Conservation (phyloP, 345 rosid species). For the Gossypium anomalum region DNA sequence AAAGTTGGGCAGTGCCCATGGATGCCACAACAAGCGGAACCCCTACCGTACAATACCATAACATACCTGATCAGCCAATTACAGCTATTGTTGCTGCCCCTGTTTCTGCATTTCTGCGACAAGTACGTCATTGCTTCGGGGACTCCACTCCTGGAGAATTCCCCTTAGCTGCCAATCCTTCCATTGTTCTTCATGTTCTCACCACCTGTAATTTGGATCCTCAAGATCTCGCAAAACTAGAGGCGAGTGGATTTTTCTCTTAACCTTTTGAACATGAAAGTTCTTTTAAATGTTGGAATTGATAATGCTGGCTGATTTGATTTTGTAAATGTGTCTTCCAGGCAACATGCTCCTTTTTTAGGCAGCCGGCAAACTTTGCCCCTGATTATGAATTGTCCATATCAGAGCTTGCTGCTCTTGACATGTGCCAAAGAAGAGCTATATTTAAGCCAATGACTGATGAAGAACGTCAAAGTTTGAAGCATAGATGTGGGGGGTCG, state of each 20-base stretch:
- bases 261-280: not conserved
- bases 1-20: conserved; percentile 68
- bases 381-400: conserved; percentile 77
- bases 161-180: conserved; percentile 92
- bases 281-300: conserved; percentile 31
- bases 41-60: conserved; percentile 60
- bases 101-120: conserved; percentile 52
- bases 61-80: conserved; percentile 69
- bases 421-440: conserved; percentile 75
- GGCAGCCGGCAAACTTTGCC: conserved; percentile 82
- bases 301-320: conserved; percentile 60
- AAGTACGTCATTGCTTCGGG: conserved; percentile 77
- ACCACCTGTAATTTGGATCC: conserved; percentile 85
- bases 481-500: conserved; percentile 81
- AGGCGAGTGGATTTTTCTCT: conserved; percentile 54
- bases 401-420: conserved; percentile 95
- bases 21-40: conserved; percentile 84
- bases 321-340: conserved; percentile 42
- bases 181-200: conserved; percentile 89
- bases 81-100: conserved; percentile 53
- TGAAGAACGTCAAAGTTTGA: conserved; percentile 59
- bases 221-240: conserved; percentile 91
- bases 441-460: conserved; percentile 73
- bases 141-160: conserved; percentile 91
- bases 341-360: conserved; percentile 95